These are phyloP conservation scores for Peronospora destructor DNA, from an alignment of 352 stramenopile species.

Conservation along the genomic window DNA sequence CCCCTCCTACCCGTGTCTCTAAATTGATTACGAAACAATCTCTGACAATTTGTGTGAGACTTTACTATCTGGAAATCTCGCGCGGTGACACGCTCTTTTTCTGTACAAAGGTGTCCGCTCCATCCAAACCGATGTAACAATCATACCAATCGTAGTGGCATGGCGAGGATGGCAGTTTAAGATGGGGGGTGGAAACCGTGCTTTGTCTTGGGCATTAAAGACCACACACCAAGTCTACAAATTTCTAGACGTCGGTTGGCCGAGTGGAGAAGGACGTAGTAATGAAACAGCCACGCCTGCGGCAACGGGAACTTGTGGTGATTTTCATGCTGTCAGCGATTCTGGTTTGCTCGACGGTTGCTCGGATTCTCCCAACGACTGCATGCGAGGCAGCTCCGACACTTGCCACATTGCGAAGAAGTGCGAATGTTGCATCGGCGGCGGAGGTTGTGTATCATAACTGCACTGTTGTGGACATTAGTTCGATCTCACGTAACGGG, in stretches of 20 bases:
- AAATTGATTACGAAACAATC: too few species aligned
- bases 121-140: slow-evolving; percentile 16
- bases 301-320: slow-evolving; percentile 2
- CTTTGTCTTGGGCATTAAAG: not conserved
- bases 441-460: slow-evolving; percentile 31
- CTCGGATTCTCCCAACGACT: slow-evolving; percentile 6
- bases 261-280: slow-evolving; percentile 1
- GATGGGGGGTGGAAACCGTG: slow-evolving; percentile 23
- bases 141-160: slow-evolving; percentile 13
- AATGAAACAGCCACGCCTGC: slow-evolving; percentile 23
- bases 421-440: slow-evolving; percentile 4
- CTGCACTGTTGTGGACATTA: slow-evolving; percentile 25
- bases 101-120: slow-evolving; percentile 5
- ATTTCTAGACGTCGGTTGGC: not conserved
- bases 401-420: slow-evolving; percentile 20
- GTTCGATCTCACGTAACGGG: slow-evolving; percentile 21
- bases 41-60: too few species aligned
- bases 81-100: not conserved
- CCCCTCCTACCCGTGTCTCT: too few species aligned
- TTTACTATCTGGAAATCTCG: too few species aligned
- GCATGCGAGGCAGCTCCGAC: slow-evolving; percentile 23
- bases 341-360: slow-evolving; percentile 1
- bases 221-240: not conserved
- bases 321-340: slow-evolving; percentile 9
- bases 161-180: slow-evolving; percentile 9